These are phyloP conservation scores for Tricholoma terreum DNA, from an alignment of 768 basidiomycete species.

Conservation along the genomic window DNA sequence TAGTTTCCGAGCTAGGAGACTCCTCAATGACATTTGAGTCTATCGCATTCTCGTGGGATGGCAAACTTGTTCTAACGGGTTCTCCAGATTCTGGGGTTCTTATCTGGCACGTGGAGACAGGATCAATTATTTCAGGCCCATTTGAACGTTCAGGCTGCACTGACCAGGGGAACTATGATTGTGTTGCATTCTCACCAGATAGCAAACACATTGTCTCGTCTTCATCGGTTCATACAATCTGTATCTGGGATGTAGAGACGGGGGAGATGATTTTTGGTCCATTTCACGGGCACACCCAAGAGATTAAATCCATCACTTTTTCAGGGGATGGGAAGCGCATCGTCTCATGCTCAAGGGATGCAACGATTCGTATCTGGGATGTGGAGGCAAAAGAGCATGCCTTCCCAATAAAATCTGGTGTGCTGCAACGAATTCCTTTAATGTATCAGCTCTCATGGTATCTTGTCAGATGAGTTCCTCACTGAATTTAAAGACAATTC, in stretches of 20 bases:
- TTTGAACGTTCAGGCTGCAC: too few species aligned
- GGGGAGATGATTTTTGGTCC: not conserved
- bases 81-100: slow-evolving; percentile 16
- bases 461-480: not conserved
- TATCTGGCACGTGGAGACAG: slow-evolving; percentile 5
- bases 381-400: not conserved
- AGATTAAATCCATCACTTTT: slow-evolving; percentile 1
- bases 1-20: too few species aligned
- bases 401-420: too few species aligned
- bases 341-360: slow-evolving; percentile 3
- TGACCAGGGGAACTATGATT: slow-evolving; percentile 17
- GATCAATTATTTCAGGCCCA: not conserved
- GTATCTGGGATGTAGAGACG: slow-evolving; percentile 20
- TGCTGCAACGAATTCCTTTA: too few species aligned
- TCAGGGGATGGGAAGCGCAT: slow-evolving; percentile 4
- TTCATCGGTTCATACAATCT: slow-evolving; percentile 15
- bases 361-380: slow-evolving; percentile 2
- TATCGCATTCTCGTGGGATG: slow-evolving; percentile 9
- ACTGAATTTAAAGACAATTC: not conserved
- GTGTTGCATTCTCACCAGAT: slow-evolving; percentile 24
- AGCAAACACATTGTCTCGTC: slow-evolving; percentile 21
- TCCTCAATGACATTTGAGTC: too few species aligned
- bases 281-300: not conserved
- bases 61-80: not conserved
- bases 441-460: too few species aligned